Conservation (phyloP, 1,139 yeast genomes). For the Debaryomyces singareniensis region DNA sequence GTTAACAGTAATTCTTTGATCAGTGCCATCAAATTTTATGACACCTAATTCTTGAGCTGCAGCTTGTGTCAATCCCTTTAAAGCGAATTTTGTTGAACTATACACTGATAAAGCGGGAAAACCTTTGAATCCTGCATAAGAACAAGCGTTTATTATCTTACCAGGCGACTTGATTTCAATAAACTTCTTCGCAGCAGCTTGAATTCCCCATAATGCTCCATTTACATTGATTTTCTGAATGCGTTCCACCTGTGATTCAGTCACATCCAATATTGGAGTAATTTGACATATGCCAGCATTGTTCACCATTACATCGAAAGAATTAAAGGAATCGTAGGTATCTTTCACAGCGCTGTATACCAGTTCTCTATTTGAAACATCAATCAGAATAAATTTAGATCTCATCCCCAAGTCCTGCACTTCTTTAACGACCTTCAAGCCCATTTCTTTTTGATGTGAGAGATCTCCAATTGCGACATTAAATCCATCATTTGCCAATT, state of each 20-base stretch:
- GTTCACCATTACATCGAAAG: slow-evolving; percentile 13
- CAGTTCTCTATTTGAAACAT: slow-evolving; percentile 4
- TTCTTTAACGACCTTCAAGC: not conserved
- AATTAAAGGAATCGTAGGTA: slow-evolving; percentile 9
- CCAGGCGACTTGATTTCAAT: slow-evolving; percentile 14
- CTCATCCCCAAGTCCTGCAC: not conserved
- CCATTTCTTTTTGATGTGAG: not conserved
- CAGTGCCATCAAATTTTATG: slow-evolving; percentile 1
- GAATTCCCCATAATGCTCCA: slow-evolving; percentile 21
- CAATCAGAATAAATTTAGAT: not conserved
- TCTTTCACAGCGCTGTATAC: slow-evolving; percentile 15
- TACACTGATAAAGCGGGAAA: slow-evolving; percentile 13
- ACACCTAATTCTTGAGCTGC: slow-evolving; percentile 4
- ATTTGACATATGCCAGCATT: slow-evolving; percentile 21
- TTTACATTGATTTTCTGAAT: slow-evolving; percentile 14
- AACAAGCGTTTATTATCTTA: slow-evolving; percentile 20
- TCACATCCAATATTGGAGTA: slow-evolving; percentile 12
- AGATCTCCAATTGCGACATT: slow-evolving; percentile 1
- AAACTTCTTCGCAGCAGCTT: slow-evolving; percentile 21
- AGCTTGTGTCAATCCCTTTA: slow-evolving; percentile 19
- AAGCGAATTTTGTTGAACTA: slow-evolving; percentile 20
- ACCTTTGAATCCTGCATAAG: slow-evolving; percentile 15
- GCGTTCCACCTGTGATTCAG: slow-evolving; percentile 11
- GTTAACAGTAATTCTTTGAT: slow-evolving; percentile 1
- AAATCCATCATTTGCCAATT: slow-evolving; percentile 1